Base-by-base conservation (phyloP, 2,329 filamentous ascomycete genomes). In the Tolypocladium endophyticum region DNA sequence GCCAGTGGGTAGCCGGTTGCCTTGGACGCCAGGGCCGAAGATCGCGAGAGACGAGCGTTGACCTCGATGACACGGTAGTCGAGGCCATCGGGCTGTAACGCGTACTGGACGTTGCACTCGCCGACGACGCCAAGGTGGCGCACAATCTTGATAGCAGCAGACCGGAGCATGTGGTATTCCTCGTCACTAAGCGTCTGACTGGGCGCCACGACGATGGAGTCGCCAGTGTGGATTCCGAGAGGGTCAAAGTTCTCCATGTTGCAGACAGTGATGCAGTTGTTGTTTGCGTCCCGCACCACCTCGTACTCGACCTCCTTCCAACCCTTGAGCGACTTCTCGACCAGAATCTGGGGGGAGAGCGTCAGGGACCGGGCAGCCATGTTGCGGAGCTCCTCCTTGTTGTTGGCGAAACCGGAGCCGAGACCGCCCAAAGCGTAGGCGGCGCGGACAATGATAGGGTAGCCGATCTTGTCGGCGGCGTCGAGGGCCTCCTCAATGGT, bases 281-380 rank as follows among this genome's bases (percentile, higher is more conserved):
- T 95, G 74, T 90, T 87, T 58, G 91, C 93, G 75, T 99, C 94
- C 68, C 94, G 90, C 63, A 97, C 94, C 60, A 97, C 94, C 77
- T 97, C 94, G 71, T 97, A 99, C 76, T 99, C 94, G 57, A 97
- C 88, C 77, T 99, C 94, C 78, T 99, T 99, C 94, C 94, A 99
- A 74, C 94, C 94, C 82, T 97, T 97, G 67, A 99, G 86, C 58
- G 92, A 96, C 79, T 97, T 97, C 81, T 99, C 94, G 61, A 99
- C 92, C 72, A 99, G 77, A 69, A 99, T 97, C 76, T 99, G 94
- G 56, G 94, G 93, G 2, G 93, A 93, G 41, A 97, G 84, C 53
- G 92, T 96, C 61, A 99, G 83, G 55, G 93, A 97, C 65, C 91
- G 87, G 63, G 94, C 92, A 65, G 92, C 89, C 82, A 99, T 83